These are phyloP conservation scores for Lasiodiplodia sp. DNA, from an alignment of 2,329 filamentous ascomycete species.

Conservation along the genomic window DNA sequence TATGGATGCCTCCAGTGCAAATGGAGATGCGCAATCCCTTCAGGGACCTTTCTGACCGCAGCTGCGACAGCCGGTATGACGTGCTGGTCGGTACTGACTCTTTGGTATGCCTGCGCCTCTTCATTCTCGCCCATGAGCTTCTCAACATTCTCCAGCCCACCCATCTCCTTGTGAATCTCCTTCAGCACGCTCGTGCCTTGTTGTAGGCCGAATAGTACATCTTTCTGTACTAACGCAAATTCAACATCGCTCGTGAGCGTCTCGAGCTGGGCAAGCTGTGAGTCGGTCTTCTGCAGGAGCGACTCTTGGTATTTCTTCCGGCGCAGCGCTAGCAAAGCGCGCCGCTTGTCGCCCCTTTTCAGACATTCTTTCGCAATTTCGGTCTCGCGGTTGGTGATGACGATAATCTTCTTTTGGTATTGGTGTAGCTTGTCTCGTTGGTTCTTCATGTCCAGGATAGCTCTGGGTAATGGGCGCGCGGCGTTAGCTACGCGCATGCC, in stretches of 20 bases:
- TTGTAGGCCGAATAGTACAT: conserved; percentile 89
- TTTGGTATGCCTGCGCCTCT: conserved; percentile 89
- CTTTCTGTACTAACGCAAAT: conserved; percentile 96
- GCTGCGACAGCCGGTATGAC: not conserved
- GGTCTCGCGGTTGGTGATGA: conserved; percentile 86
- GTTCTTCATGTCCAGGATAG: conserved; percentile 96
- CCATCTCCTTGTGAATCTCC: conserved; percentile 95
- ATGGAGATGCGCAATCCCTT: not conserved
- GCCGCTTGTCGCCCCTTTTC: conserved; percentile 77
- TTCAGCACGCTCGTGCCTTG: conserved; percentile 89
- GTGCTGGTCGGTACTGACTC: conserved; percentile 60
- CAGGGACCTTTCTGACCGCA: not conserved
- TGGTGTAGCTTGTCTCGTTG: conserved; percentile 97
- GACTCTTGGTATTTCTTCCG: conserved; percentile 97
- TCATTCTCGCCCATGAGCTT: conserved; percentile 92
- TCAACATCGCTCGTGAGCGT: conserved; percentile 88
- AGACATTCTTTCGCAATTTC: conserved; percentile 85
- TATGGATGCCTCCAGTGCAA: not conserved
- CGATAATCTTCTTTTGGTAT: conserved; percentile 88
- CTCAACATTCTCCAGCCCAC: conserved; percentile 90
- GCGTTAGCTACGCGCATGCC: conserved; percentile 22
- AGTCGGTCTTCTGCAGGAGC: conserved; percentile 86
- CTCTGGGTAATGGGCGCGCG: conserved; percentile 61
- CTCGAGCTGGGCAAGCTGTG: conserved; percentile 92
- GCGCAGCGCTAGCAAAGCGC: conserved; percentile 85